Percentiles rank a stretch among this genome's conserved stretches.
These are phyloP conservation scores for Brassica balearica DNA, from an alignment of 441 rosid genomes.

Conservation along the genomic window DNA sequence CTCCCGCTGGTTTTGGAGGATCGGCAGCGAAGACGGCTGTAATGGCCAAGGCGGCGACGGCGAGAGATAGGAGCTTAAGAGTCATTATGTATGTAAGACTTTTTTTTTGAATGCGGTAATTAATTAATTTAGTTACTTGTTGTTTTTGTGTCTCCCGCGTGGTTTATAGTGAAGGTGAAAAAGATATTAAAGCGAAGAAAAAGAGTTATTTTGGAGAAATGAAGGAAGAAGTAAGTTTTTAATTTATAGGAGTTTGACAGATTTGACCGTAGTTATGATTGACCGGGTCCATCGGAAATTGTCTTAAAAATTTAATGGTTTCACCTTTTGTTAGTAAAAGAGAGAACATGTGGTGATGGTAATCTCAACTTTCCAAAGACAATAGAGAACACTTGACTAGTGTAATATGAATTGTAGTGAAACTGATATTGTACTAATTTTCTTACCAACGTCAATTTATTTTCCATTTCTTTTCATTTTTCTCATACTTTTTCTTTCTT, in stretches of 20 bases:
- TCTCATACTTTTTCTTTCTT: too few relatives aligned
- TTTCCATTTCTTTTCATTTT: too few relatives aligned
- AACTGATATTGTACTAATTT: background rate
- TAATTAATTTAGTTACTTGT: slow-evolving; percentile 3
- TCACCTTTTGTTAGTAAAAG: slow-evolving; percentile 40
- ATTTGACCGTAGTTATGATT: slow-evolving; percentile 33
- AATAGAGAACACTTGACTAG: slow-evolving; percentile 23
- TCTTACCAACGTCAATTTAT: background rate
- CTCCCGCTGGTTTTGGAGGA: slow-evolving; percentile 21
- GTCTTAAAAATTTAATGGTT: slow-evolving; percentile 35
- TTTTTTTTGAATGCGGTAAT: slow-evolving; percentile 5
- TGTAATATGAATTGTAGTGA: background rate
- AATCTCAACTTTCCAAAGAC: slow-evolving; percentile 14
- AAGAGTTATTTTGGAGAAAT: slow-evolving; percentile 22
- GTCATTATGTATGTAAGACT: slow-evolving; percentile 3
- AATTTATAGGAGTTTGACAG: slow-evolving; percentile 10
- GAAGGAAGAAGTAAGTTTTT: background rate
- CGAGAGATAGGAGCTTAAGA: slow-evolving; percentile 23
- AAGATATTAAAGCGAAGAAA: background rate
- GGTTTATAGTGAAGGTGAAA: background rate
- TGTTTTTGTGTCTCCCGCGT: background rate
- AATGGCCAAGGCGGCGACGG: slow-evolving; percentile 31
- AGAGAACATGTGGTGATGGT: slow-evolving; percentile 39
- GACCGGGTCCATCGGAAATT: slow-evolving; percentile 40
- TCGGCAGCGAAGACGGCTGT: slow-evolving; percentile 36